Conservation (phyloP, 2,329 filamentous ascomycete genomes). For the Triangularia setosa region DNA sequence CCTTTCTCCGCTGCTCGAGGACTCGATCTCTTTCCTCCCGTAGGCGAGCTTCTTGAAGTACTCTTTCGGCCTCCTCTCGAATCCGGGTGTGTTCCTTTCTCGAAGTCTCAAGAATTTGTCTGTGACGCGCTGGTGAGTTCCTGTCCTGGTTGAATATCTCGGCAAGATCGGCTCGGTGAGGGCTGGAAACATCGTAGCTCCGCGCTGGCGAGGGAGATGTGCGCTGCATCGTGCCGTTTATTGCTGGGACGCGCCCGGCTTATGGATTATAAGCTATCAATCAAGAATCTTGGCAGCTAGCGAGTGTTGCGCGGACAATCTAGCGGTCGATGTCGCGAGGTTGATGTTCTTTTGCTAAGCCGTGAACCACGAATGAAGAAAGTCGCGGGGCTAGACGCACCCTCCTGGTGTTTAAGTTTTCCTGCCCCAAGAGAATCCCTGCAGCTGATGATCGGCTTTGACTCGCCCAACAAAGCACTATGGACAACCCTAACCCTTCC, state of each 20-base stretch:
- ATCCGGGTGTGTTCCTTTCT: conserved; percentile 30
- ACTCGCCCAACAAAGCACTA: neutral
- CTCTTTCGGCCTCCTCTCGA: conserved; percentile 29
- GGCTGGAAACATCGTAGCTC: conserved; percentile 24
- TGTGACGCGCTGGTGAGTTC: conserved; percentile 33
- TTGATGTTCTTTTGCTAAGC: neutral
- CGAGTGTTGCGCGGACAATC: neutral
- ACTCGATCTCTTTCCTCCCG: conserved; percentile 24
- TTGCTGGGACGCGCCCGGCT: neutral
- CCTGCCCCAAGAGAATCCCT: neutral
- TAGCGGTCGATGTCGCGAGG: neutral
- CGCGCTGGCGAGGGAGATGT: conserved; percentile 29
- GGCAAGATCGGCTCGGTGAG: conserved; percentile 22
- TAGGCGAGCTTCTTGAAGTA: conserved; percentile 26
- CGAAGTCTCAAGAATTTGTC: conserved; percentile 29
- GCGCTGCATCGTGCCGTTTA: conserved; percentile 26
- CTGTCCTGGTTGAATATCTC: conserved; percentile 30
- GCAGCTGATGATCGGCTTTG: neutral
- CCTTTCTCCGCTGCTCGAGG: conserved; percentile 28
- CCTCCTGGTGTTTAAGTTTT: conserved; percentile 1
- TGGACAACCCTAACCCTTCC: conserved; percentile 5
- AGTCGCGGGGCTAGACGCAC: conserved; percentile 4
- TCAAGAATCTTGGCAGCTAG: neutral
- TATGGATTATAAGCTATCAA: neutral
- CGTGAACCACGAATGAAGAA: neutral